Conservation (phyloP, 2,329 filamentous ascomycete genomes). For the Sarocladiaceae sp. region DNA sequence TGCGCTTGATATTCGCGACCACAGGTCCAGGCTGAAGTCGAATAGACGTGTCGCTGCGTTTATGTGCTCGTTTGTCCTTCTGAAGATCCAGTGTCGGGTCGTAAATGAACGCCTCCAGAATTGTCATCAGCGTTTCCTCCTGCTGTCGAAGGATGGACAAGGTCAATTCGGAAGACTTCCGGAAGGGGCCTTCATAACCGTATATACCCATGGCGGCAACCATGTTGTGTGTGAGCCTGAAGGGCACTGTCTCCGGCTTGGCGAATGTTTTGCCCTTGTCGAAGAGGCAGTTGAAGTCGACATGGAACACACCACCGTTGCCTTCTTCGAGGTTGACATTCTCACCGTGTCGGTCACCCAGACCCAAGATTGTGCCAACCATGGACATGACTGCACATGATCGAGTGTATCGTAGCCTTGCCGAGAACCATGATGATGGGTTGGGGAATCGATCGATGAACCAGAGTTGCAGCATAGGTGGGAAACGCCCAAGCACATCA, state of each 20-base stretch:
- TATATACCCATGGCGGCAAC: constrained; percentile 94
- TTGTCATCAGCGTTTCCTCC: constrained; percentile 95
- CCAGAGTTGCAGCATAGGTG: constrained; percentile 85
- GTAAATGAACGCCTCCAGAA: constrained; percentile 94
- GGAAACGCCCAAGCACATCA: constrained; percentile 61
- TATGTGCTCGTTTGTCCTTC: constrained; percentile 50
- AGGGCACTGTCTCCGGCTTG: constrained; percentile 91
- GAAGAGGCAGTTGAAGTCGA: constrained; percentile 99
- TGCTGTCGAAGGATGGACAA: constrained; percentile 80
- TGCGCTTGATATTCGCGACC: constrained; percentile 81
- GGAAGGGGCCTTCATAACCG: constrained; percentile 89
- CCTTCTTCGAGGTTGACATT: constrained; percentile 94
- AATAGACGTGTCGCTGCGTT: constrained; percentile 35
- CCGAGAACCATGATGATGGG: constrained; percentile 86
- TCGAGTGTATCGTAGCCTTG: constrained; percentile 82
- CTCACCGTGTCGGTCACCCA: constrained; percentile 94
- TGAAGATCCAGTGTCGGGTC: constrained; percentile 94
- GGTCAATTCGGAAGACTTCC: constrained; percentile 85
- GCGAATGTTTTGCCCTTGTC: constrained; percentile 96
- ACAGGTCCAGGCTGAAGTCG: constrained; percentile 65
- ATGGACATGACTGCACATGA: constrained; percentile 99
- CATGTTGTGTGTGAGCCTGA: constrained; percentile 98
- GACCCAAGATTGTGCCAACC: constrained; percentile 87
- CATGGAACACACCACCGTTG: constrained; percentile 91
- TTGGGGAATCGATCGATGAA: constrained; percentile 94